A percentile compares a stretch with the other conserved stretches of the same genome.
Evolutionary conservation across 345 rosid genomes (phyloP).

Genomic region (Eucalyptus regnans): DNA sequence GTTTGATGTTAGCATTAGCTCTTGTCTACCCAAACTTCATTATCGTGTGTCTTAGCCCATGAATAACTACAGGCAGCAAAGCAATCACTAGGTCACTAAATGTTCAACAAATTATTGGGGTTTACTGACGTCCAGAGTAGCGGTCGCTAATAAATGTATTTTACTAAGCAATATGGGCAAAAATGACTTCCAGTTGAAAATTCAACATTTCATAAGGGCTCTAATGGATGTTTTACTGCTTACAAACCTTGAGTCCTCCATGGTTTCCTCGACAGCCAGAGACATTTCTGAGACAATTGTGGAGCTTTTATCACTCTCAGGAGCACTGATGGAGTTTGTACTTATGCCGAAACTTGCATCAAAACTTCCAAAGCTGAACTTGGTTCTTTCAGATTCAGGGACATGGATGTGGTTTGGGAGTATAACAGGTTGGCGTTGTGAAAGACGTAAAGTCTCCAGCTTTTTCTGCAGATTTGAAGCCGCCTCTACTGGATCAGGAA

Average conservation of each 20-base stretch:
- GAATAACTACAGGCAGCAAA: not conserved
- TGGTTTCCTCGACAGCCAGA: constrained; percentile 38
- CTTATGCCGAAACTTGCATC: constrained; percentile 63
- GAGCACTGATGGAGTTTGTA: constrained; percentile 14
- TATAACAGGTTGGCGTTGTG: constrained; percentile 82
- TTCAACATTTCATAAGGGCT: not conserved
- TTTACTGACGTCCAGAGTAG: not conserved
- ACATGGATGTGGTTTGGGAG: constrained; percentile 86
- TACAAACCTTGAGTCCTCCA: constrained; percentile 55
- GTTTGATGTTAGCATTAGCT: not conserved
- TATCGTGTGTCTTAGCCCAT: not conserved
- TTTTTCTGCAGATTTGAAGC: constrained; percentile 56
- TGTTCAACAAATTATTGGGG: not conserved
- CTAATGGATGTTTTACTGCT: not conserved
- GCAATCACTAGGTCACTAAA: not conserved
- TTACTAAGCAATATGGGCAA: not conserved
- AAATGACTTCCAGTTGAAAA: not conserved
- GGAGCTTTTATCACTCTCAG: constrained; percentile 61
- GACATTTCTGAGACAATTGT: constrained; percentile 52
- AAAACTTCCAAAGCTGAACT: constrained; percentile 92
- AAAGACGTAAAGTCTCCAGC: constrained; percentile 63
- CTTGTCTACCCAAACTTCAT: not conserved
- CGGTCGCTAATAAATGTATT: not conserved
- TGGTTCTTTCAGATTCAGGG: constrained; percentile 85
- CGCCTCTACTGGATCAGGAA: constrained; percentile 42